Conservation (phyloP, 257 asterid genomes). For the Solanum tarijense region DNA sequence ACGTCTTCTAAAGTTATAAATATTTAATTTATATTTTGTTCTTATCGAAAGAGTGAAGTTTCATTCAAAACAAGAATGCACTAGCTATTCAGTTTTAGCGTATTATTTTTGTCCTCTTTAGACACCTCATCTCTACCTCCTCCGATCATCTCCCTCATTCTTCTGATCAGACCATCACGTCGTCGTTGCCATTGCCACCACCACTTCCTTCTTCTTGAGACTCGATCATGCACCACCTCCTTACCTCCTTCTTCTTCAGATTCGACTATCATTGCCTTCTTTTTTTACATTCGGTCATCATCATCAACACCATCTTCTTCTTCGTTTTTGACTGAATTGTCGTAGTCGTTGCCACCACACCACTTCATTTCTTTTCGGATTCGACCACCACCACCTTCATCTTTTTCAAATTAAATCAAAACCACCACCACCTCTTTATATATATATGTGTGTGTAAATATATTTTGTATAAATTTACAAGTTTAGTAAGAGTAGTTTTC, state of each 20-base stretch:
- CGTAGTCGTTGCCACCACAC: too few species aligned
- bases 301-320: too few species aligned
- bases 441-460: background rate
- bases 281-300: too few species aligned
- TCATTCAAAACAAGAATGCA: background rate
- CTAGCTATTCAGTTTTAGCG: background rate
- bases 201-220: background rate
- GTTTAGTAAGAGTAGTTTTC: too few species aligned
- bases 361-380: too few species aligned
- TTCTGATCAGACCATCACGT: background rate
- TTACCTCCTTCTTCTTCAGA: background rate
- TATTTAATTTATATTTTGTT: background rate
- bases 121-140: background rate
- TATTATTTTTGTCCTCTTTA: background rate
- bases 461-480: too few species aligned
- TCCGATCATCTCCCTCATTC: background rate
- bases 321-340: too few species aligned
- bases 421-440: too few species aligned
- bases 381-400: too few species aligned
- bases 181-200: background rate
- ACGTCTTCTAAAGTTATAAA: background rate
- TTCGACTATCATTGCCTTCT: too few species aligned
- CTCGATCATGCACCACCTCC: background rate
- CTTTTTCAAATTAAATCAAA: too few species aligned
- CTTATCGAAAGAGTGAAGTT: background rate